Evolutionary conservation across 2,329 filamentous ascomycete genomes (phyloP).

Genomic region (Colletotrichum horii): DNA sequence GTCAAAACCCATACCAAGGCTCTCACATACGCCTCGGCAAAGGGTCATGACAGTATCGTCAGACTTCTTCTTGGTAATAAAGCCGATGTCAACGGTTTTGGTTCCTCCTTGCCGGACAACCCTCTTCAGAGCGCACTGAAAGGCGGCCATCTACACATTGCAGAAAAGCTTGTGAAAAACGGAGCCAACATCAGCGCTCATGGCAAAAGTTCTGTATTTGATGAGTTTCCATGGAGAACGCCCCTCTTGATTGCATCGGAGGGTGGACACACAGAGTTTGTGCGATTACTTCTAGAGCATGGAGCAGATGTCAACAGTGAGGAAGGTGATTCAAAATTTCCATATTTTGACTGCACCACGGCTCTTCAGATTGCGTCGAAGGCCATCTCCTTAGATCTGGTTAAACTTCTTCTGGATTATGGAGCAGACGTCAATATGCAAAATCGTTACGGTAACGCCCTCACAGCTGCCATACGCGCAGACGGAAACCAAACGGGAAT

Average conservation of each 20-base stretch:
- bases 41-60: no score
- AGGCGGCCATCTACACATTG: no score
- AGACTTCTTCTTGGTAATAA: no score
- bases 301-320: background rate
- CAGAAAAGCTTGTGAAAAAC: no score
- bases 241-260: background rate
- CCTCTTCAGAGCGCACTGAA: no score
- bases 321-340: background rate
- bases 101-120: no score
- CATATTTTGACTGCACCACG: background rate
- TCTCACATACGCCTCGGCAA: no score
- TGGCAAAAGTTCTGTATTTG: no score
- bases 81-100: no score
- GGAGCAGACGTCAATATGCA: background rate
- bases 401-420: background rate
- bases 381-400: background rate
- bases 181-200: no score
- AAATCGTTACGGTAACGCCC: background rate
- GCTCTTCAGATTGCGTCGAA: background rate
- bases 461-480: background rate
- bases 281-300: background rate
- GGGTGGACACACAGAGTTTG: background rate
- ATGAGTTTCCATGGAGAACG: background rate
- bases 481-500: background rate
- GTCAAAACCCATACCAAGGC: no score